phyloP scores from a whole-genome alignment of 768 basidiomycete genomes.

The Tricholoma flavovirens region DNA sequence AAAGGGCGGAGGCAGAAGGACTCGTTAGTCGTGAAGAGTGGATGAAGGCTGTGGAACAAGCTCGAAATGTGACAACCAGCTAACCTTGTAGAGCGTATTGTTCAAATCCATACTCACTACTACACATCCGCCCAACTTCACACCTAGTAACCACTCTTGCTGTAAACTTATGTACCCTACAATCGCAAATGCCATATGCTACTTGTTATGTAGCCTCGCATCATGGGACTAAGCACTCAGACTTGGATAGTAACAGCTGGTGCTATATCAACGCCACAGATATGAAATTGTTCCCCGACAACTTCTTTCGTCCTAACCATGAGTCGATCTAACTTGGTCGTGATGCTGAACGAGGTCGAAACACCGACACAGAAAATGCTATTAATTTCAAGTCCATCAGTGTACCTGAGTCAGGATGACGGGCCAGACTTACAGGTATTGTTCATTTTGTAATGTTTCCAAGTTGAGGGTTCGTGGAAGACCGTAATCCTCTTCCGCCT shows the following conservation, averaged over 20 bases:
- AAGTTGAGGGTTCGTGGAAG: constrained; percentile 65
- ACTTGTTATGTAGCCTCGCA: too few relatives aligned
- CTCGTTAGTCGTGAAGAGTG: constrained; percentile 6
- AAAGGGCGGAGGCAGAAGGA: constrained; percentile 10
- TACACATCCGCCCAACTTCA: too few relatives aligned
- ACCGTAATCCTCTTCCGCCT: constrained; percentile 70
- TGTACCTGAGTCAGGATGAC: background rate
- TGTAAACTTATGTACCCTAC: too few relatives aligned
- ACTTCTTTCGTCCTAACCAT: constrained; percentile 83
- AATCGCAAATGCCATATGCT: too few relatives aligned
- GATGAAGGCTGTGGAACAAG: background rate
- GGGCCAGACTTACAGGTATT: constrained; percentile 58
- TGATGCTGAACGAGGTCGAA: constrained; percentile 59
- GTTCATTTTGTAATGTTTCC: constrained; percentile 69
- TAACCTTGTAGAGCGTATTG: too few relatives aligned
- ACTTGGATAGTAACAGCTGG: background rate
- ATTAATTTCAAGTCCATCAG: background rate
- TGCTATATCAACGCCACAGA: constrained; percentile 53
- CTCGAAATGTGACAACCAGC: background rate
- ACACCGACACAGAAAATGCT: constrained; percentile 73
- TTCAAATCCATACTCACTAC: too few relatives aligned
- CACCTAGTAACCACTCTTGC: too few relatives aligned
- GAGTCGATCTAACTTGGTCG: constrained; percentile 69
- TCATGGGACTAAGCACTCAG: background rate
- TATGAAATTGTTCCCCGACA: constrained; percentile 83